These are phyloP conservation scores for Lodderomyces parapsilosis DNA, from an alignment of 1,139 yeast genomes.

Conservation along the genomic window DNA sequence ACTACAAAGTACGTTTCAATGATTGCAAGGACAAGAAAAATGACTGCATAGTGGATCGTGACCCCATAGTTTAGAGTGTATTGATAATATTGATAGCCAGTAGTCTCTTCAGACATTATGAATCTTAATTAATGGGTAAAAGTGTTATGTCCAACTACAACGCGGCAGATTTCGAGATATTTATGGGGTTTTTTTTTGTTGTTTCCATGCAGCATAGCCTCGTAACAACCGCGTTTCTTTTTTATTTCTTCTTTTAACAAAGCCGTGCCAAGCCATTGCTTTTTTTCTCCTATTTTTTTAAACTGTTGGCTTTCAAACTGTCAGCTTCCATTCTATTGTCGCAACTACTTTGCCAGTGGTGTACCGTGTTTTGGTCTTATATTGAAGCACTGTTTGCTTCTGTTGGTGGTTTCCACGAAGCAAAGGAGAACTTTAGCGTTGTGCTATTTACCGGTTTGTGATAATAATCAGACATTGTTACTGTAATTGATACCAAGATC, in stretches of 20 bases:
- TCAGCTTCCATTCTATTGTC: not conserved
- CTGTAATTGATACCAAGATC: not conserved
- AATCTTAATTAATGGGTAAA: not conserved
- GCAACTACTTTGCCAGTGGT: not conserved
- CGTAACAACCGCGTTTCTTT: not conserved
- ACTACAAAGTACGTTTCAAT: not conserved
- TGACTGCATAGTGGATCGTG: not conserved
- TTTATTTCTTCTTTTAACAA: not conserved
- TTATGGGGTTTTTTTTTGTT: not conserved
- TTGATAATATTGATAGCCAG: not conserved
- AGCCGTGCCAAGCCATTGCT: not conserved
- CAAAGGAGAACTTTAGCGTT: not conserved
- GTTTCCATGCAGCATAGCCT: slow-evolving; percentile 1
- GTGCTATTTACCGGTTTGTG: not conserved
- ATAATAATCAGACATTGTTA: not conserved
- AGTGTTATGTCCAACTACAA: not conserved
- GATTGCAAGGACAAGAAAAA: not conserved
- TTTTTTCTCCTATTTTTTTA: too few relatives aligned
- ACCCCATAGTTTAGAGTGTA: not conserved
- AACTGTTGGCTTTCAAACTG: not conserved
- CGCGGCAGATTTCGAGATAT: not conserved
- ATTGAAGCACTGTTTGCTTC: not conserved
- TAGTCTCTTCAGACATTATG: not conserved
- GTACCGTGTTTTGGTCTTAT: not conserved
- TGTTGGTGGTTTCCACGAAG: too few relatives aligned